A percentile compares a stretch with the other conserved stretches of the same genome.
Evolutionary conservation across 169 alveolate genomes (phyloP).

Genomic region (Besnoitia besnoiti): DNA sequence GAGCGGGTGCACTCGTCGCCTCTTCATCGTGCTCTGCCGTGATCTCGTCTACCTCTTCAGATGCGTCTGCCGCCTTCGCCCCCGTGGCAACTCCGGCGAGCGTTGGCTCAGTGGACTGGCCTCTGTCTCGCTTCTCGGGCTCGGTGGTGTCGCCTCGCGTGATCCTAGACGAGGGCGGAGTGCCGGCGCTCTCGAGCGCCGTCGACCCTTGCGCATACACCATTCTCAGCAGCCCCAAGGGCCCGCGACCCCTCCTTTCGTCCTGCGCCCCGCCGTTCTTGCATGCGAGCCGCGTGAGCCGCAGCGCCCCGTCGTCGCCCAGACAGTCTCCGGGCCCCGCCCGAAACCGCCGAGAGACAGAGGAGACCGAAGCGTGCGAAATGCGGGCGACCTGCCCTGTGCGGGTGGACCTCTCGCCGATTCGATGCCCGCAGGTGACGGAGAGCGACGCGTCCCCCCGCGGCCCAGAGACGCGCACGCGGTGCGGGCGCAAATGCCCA

Average conservation of each 20-base stretch:
- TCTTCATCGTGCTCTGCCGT: too few species aligned
- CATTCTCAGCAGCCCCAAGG: slow-evolving; percentile 26
- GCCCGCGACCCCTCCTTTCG: neutral
- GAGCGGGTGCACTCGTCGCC: too few species aligned
- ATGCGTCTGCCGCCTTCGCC: too few species aligned
- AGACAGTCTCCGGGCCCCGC: neutral
- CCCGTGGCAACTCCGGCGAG: too few species aligned
- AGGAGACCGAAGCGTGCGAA: neutral
- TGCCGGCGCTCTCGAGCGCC: neutral
- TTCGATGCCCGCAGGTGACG: too few species aligned
- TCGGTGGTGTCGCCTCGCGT: neutral
- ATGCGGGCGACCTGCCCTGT: neutral
- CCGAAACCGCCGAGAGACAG: neutral
- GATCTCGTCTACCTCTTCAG: too few species aligned
- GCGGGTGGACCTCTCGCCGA: neutral
- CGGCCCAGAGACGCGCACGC: too few species aligned
- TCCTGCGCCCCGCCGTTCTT: neutral
- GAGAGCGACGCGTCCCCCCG: too few species aligned
- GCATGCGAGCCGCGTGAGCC: neutral
- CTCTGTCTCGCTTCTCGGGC: too few species aligned
- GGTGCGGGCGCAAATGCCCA: too few species aligned
- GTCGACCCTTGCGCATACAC: neutral
- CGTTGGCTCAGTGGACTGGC: too few species aligned
- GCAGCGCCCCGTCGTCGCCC: slow-evolving; percentile 20
- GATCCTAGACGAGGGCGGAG: neutral